Percentiles rank a stretch among this genome's conserved stretches.
Evolutionary conservation across 2,329 filamentous ascomycete species (phyloP).

Genomic region (Escovopsis sp.): DNA sequence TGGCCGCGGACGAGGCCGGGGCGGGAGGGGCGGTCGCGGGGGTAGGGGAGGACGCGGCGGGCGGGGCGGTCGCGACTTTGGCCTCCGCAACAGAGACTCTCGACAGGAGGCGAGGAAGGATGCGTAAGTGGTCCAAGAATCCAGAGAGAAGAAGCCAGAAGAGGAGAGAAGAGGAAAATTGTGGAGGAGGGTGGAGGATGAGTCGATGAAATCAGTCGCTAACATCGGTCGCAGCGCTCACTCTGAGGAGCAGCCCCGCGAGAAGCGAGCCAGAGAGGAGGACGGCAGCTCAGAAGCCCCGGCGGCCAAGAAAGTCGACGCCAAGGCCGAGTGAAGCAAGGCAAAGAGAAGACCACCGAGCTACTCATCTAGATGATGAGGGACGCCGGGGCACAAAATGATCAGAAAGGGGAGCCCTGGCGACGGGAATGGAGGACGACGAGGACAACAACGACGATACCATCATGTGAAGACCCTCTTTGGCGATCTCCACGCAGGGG

Average conservation of each 20-base stretch:
- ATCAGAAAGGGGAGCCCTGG: neutral
- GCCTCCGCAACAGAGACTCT: slow-evolving; percentile 14
- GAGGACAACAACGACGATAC: neutral
- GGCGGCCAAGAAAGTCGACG: slow-evolving; percentile 47
- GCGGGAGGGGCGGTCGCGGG: slow-evolving; percentile 28
- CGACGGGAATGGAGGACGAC: neutral
- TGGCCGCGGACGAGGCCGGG: slow-evolving; percentile 24
- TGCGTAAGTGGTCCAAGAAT: slow-evolving; percentile 10
- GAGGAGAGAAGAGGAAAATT: too few relatives aligned
- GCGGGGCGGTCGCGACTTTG: slow-evolving; percentile 18
- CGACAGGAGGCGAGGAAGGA: neutral
- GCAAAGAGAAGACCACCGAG: slow-evolving; percentile 2
- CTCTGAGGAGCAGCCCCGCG: slow-evolving; percentile 15
- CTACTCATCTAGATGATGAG: neutral
- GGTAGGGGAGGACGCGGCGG: slow-evolving; percentile 23
- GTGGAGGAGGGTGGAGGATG: too few relatives aligned
- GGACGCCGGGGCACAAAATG: neutral
- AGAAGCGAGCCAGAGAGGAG: slow-evolving; percentile 41
- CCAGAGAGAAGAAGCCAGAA: too few relatives aligned
- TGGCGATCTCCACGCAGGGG: too few relatives aligned
- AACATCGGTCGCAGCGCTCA: neutral
- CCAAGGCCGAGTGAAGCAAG: slow-evolving; percentile 24
- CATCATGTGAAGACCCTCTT: neutral
- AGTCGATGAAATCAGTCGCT: neutral
- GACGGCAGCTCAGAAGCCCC: slow-evolving; percentile 29